Conservation (phyloP, 1,284 basidiomycete species). For the Testicularia cyperi region DNA sequence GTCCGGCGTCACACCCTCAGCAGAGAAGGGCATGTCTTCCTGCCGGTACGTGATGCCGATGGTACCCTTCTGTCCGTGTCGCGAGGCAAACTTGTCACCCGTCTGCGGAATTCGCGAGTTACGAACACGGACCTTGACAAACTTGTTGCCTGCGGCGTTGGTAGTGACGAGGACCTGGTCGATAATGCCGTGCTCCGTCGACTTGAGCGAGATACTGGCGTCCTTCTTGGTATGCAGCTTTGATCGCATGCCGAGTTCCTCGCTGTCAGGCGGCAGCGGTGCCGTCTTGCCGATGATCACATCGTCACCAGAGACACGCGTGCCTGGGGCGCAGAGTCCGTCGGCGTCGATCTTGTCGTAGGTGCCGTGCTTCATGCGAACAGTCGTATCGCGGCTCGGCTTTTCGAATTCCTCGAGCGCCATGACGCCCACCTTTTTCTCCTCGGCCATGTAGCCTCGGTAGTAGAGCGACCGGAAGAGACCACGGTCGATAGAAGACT, state of each 20-base stretch:
- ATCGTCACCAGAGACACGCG: slow-evolving; percentile 91
- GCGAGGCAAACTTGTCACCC: slow-evolving; percentile 98
- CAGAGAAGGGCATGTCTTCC: slow-evolving; percentile 99
- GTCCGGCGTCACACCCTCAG: slow-evolving; percentile 92
- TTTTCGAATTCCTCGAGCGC: slow-evolving; percentile 88
- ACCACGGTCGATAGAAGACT: slow-evolving; percentile 95
- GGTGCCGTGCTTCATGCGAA: slow-evolving; percentile 95
- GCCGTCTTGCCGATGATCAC: slow-evolving; percentile 99
- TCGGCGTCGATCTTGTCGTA: slow-evolving; percentile 98
- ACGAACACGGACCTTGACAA: slow-evolving; percentile 95
- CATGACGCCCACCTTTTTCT: slow-evolving; percentile 92
- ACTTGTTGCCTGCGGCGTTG: slow-evolving; percentile 92
- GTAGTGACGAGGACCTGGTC: slow-evolving; percentile 97
- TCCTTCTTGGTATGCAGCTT: slow-evolving; percentile 87
- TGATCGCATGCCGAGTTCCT: slow-evolving; percentile 92
- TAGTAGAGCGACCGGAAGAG: slow-evolving; percentile 99
- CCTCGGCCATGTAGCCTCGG: slow-evolving; percentile 92
- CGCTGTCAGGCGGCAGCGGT: slow-evolving; percentile 91
- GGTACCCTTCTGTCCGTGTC: slow-evolving; percentile 99
- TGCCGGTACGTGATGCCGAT: slow-evolving; percentile 98
- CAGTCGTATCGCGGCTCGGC: slow-evolving; percentile 85
- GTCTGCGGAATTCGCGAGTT: slow-evolving; percentile 95
- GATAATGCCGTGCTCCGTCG: slow-evolving; percentile 94
- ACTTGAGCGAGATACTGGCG: slow-evolving; percentile 95
- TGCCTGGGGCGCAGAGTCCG: slow-evolving; percentile 91